Conservation (phyloP, 139 green algal species). For the Limnomonas spitsbergensis region DNA sequence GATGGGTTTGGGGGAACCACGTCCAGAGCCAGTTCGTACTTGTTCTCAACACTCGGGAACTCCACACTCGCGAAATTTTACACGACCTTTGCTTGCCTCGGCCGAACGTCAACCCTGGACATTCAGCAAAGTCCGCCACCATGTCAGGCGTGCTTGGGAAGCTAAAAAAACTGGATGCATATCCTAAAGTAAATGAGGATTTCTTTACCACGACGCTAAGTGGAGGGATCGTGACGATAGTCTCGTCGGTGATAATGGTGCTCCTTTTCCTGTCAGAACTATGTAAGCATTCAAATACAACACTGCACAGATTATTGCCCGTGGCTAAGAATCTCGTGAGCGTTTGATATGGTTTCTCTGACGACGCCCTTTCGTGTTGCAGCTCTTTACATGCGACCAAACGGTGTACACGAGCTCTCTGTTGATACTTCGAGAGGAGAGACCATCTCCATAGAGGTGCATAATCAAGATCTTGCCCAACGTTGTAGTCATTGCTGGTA, state of each 20-base stretch:
- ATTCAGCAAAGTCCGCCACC: no score
- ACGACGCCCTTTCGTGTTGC: not conserved
- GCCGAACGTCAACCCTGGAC: no score
- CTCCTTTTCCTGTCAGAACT: slow-evolving; percentile 91
- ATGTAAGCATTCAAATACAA: slow-evolving; percentile 57
- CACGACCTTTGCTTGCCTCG: no score
- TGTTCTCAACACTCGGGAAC: no score
- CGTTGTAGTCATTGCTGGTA: no score
- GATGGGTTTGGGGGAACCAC: no score
- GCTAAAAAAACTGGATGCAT: slow-evolving; percentile 72
- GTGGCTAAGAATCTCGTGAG: not conserved
- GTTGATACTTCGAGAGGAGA: slow-evolving; percentile 88
- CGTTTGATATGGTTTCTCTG: not conserved
- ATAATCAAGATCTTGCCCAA: not conserved
- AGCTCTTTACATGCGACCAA: slow-evolving; percentile 74
- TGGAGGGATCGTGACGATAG: slow-evolving; percentile 92
- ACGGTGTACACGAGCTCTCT: slow-evolving; percentile 73
- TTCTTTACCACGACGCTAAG: slow-evolving; percentile 86
- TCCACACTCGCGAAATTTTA: no score
- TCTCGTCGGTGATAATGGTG: slow-evolving; percentile 80
- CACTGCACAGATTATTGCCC: not conserved
- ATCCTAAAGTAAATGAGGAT: slow-evolving; percentile 90
- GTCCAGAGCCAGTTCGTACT: no score
- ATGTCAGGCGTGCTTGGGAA: slow-evolving; percentile 20
- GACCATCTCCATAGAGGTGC: slow-evolving; percentile 83